A percentile compares a stretch with the other conserved stretches of the same genome.
These are phyloP conservation scores for Lasiodiplodia sp. DNA, from an alignment of 2,329 filamentous ascomycete species.

Conservation along the genomic window DNA sequence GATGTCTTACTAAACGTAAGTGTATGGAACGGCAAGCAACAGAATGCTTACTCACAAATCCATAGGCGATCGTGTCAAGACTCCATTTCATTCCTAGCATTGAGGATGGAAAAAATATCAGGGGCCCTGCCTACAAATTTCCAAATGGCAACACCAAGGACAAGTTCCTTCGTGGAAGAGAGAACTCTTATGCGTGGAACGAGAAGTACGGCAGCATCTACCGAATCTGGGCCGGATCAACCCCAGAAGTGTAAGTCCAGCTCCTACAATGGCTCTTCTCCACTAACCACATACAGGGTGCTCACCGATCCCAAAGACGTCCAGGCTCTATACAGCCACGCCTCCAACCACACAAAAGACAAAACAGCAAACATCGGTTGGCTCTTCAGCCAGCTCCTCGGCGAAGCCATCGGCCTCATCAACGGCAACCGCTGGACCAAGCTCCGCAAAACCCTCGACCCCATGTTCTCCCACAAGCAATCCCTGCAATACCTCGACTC, in stretches of 20 bases:
- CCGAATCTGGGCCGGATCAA: conserved; percentile 24
- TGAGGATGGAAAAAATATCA: conserved; percentile 21
- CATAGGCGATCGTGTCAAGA: not conserved
- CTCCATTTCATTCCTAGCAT: not conserved
- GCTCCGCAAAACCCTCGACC: conserved; percentile 16
- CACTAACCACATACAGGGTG: not conserved
- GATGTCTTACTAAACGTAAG: conserved; percentile 4
- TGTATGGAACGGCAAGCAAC: not conserved
- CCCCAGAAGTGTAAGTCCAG: conserved; percentile 29
- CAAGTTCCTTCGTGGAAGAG: conserved; percentile 25
- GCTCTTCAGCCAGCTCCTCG: conserved; percentile 28
- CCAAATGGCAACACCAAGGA: conserved; percentile 27
- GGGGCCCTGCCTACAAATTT: conserved; percentile 22
- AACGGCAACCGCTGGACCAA: conserved; percentile 26
- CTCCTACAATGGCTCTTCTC: no score
- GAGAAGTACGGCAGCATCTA: conserved; percentile 26
- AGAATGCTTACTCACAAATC: not conserved
- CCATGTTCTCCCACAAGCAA: conserved; percentile 19
- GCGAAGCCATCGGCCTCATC: conserved; percentile 20
- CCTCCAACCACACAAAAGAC: conserved; percentile 23
- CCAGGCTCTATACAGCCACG: conserved; percentile 14
- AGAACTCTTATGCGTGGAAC: conserved; percentile 14
- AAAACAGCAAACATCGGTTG: conserved; percentile 17
- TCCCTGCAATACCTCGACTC: conserved; percentile 10
- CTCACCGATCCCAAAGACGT: conserved; percentile 28